These are phyloP conservation scores for Phaeolepiota aurea DNA, from an alignment of 768 basidiomycete species.

Conservation along the genomic window DNA sequence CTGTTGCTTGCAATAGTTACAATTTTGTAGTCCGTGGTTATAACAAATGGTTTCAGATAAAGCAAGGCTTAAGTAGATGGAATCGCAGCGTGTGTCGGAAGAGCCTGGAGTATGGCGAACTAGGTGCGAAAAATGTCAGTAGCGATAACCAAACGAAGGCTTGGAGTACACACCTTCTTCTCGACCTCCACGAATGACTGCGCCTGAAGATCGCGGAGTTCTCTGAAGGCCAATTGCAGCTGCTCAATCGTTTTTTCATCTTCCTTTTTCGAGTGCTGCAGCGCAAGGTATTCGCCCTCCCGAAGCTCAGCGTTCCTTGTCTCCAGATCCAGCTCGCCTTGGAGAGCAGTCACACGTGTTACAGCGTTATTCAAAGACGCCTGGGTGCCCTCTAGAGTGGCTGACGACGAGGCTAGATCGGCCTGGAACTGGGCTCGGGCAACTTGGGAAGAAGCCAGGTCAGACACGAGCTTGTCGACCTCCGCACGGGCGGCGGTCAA, in stretches of 20 bases:
- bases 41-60: not conserved
- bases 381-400: constrained; percentile 8
- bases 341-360: constrained; percentile 8
- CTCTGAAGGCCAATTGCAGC: constrained; percentile 21
- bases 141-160: not conserved
- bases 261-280: constrained; percentile 20
- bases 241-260: constrained; percentile 25
- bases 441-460: constrained; percentile 7
- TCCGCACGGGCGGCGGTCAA: constrained; percentile 6
- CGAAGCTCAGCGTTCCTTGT: constrained; percentile 13
- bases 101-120: too few relatives aligned
- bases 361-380: constrained; percentile 10
- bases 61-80: not conserved
- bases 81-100: too few relatives aligned
- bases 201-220: constrained; percentile 22
- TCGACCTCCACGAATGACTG: constrained; percentile 25
- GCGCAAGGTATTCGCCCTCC: constrained; percentile 22
- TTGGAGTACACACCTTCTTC: constrained; percentile 23
- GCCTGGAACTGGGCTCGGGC: not conserved
- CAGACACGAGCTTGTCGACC: constrained; percentile 6
- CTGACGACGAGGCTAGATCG: not conserved
- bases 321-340: constrained; percentile 12
- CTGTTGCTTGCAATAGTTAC: not conserved
- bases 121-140: not conserved
- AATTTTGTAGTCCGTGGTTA: not conserved